Evolutionary conservation across 352 stramenopile genomes (phyloP).

Genomic region (Pythium vanterpoolii): DNA sequence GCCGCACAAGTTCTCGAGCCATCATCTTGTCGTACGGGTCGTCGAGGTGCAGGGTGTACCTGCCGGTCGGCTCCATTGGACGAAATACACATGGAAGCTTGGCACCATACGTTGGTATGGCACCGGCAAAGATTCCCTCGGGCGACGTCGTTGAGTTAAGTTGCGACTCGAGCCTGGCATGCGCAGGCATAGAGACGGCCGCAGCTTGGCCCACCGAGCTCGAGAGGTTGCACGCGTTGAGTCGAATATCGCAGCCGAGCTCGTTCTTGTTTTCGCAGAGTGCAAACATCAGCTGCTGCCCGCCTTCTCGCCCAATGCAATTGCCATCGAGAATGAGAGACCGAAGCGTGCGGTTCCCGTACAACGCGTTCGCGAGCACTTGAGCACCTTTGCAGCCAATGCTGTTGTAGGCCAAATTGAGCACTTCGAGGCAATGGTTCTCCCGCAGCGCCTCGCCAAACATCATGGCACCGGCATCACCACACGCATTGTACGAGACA

Average conservation of each 20-base stretch:
- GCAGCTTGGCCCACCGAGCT: conserved; percentile 1
- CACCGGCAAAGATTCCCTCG: background rate
- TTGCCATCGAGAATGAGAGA: conserved; percentile 76
- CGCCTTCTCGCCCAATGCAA: conserved; percentile 65
- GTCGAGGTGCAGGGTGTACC: conserved; percentile 59
- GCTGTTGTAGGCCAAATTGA: conserved; percentile 80
- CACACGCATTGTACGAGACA: conserved; percentile 75
- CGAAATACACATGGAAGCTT: conserved; percentile 55
- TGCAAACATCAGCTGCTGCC: conserved; percentile 60
- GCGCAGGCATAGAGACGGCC: background rate
- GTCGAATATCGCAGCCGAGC: conserved; percentile 49
- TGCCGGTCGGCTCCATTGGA: conserved; percentile 59
- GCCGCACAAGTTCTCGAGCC: conserved; percentile 61
- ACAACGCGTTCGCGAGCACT: conserved; percentile 64
- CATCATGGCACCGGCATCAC: conserved; percentile 67
- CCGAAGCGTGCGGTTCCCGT: conserved; percentile 52
- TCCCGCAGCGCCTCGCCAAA: conserved; percentile 66
- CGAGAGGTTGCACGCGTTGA: conserved; percentile 60
- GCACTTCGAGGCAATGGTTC: conserved; percentile 56
- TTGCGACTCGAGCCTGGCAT: background rate
- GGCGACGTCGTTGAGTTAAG: background rate
- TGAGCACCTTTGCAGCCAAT: conserved; percentile 68
- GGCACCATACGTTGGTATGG: conserved; percentile 36
- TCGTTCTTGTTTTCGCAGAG: conserved; percentile 56
- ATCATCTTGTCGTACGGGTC: conserved; percentile 84